Base-by-base conservation (phyloP, 1,284 basidiomycete species). In the Leccinum fallax region DNA sequence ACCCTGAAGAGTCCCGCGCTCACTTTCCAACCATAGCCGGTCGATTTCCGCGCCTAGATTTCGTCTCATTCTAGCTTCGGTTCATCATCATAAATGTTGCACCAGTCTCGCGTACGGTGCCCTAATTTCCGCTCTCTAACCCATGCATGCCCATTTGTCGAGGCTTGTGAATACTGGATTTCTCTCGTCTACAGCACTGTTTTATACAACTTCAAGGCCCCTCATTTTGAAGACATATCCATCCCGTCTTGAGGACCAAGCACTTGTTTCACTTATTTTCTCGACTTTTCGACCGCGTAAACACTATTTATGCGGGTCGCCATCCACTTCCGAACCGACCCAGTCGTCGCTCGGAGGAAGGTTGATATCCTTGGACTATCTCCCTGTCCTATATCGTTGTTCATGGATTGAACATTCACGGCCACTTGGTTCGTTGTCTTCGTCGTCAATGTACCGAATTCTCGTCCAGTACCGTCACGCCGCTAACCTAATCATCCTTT, bases 141-240 rank as follows among this genome's bases (percentile, higher is more conserved):
- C 64, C 67, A 71, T 71, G 65, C 65, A 65, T 70, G 67, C 72
- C 73, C 65, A 59, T 72, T 73, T 64, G 67, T 71, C 69, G 68
- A 65, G 69, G 67, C 62, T 65, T 75, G 76, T 77, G 73, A 74
- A 72, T 71, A 72, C 71, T 71, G 75, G 75, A 71, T 71, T 69
- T 71, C 65, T 71, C 68, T 64, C 69, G 66, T 70, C 72, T 61
- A 59, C 53, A 62, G 59, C 63, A 53, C 26, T 74, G 71, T 66
- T 62, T 62, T 63, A 71, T 75, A 69, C 67, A 65, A 64, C 65
- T 69, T 66, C 59, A 66, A 76, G 73, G 76, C 74, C 74, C 76
- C 74, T 74, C 75, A 66, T 67, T 72, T 77, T 75, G 72, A 79
- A 77, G 84, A 85, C 84, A 83, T 86, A 85, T 86, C 81, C 84